Evolutionary conservation across 2,329 filamentous ascomycete genomes (phyloP).

Genomic region (Chaetothyriales sp.): DNA sequence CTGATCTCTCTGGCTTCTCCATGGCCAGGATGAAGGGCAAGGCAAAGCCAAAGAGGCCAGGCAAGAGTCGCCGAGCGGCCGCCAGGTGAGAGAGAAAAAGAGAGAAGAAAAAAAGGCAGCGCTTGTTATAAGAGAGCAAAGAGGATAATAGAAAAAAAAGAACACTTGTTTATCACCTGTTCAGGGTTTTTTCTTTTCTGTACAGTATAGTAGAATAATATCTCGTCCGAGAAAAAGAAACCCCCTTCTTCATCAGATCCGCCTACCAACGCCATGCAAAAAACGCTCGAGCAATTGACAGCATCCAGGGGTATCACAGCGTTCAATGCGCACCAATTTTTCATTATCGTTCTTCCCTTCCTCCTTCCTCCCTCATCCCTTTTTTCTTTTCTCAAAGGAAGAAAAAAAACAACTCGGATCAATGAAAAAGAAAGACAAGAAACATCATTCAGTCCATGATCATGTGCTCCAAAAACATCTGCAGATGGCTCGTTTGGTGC

Average conservation of each 20-base stretch:
- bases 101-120: background rate
- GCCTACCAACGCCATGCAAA: background rate
- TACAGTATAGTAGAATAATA: background rate
- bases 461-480: slow-evolving; percentile 13
- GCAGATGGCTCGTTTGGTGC: slow-evolving; percentile 14
- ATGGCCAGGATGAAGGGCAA: slow-evolving; percentile 67
- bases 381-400: too few species aligned
- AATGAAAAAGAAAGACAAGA: too few species aligned
- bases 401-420: slow-evolving; percentile 1
- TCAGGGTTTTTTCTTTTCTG: background rate
- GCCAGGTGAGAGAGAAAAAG: slow-evolving; percentile 4
- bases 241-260: too few species aligned
- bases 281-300: background rate
- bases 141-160: background rate
- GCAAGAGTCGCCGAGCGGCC: slow-evolving; percentile 35
- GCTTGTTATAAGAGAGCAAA: background rate
- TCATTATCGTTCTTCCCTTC: background rate
- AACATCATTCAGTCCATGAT: background rate
- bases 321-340: background rate
- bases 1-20: slow-evolving; percentile 67
- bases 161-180: too few species aligned
- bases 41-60: slow-evolving; percentile 28
- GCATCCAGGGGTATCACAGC: background rate
- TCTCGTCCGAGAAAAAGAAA: too few species aligned
- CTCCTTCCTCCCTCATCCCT: background rate